Evolutionary conservation across 2,329 filamentous ascomycete genomes (phyloP).

Genomic region (Metarhizium rileyi): DNA sequence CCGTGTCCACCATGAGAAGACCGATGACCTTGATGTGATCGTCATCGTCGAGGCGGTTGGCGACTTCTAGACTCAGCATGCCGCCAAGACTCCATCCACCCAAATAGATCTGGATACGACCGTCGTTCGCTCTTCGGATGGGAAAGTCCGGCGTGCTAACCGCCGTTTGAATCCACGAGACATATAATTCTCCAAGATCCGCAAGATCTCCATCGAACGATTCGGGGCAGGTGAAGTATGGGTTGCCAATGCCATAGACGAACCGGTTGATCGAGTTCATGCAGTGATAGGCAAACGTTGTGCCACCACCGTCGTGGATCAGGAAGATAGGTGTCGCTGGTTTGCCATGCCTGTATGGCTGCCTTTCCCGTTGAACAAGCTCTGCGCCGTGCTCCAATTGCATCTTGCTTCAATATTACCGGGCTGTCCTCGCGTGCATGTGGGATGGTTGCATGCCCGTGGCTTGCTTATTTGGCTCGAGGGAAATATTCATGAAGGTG

Average conservation of each 20-base stretch:
- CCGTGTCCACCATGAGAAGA: conserved; percentile 43
- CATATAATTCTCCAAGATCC: conserved; percentile 45
- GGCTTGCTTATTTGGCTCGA: background rate
- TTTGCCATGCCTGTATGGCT: conserved; percentile 13
- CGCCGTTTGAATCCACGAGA: conserved; percentile 30
- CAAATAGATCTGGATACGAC: conserved; percentile 32
- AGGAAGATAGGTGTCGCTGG: conserved; percentile 39
- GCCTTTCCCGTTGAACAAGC: conserved; percentile 24
- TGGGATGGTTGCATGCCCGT: background rate
- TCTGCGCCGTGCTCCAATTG: conserved; percentile 16
- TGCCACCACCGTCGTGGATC: conserved; percentile 53
- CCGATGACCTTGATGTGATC: conserved; percentile 32
- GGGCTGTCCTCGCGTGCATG: background rate
- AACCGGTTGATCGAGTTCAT: conserved; percentile 37
- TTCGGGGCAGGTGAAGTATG: conserved; percentile 36
- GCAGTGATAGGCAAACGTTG: conserved; percentile 47
- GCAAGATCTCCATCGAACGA: conserved; percentile 41
- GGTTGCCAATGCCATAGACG: conserved; percentile 46
- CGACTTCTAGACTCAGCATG: conserved; percentile 39
- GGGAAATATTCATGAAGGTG: no score
- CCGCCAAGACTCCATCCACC: conserved; percentile 50
- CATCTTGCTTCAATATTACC: background rate
- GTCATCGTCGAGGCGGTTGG: conserved; percentile 30
- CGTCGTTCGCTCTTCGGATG: conserved; percentile 15
- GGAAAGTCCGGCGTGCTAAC: conserved; percentile 22